Conservation (phyloP, 2,329 filamentous ascomycete genomes). For the Fusarium sp. region DNA sequence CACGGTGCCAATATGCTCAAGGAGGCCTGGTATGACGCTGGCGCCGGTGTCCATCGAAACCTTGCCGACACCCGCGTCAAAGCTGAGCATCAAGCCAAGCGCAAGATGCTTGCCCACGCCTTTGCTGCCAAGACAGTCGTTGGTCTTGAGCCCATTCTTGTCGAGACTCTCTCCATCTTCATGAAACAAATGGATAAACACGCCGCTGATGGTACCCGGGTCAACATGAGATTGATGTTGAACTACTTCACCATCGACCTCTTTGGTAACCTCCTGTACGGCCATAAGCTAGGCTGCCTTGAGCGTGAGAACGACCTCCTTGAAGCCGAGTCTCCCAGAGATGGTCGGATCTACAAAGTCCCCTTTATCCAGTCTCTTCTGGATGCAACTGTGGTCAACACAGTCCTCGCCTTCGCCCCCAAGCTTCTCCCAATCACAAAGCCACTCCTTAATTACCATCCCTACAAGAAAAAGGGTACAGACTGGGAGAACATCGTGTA, state of each 20-base stretch:
- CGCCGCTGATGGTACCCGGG: neutral
- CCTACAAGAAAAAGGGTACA: neutral
- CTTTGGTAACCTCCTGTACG: neutral
- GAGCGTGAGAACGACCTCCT: conserved; percentile 14
- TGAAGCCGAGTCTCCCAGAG: neutral
- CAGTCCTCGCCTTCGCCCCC: neutral
- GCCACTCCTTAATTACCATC: neutral
- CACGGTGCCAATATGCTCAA: conserved; percentile 14
- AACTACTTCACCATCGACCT: conserved; percentile 26
- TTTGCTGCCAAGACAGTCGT: conserved; percentile 7
- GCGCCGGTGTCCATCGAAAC: conserved; percentile 2
- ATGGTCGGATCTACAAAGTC: conserved; percentile 2
- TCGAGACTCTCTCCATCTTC: neutral
- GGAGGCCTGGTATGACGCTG: conserved; percentile 15
- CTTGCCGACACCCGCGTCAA: conserved; percentile 6
- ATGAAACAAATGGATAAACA: neutral
- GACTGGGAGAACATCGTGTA: conserved; percentile 13
- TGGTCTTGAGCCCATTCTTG: conserved; percentile 1
- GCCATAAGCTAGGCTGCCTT: conserved; percentile 1
- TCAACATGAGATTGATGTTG: neutral
- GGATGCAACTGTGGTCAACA: conserved; percentile 4
- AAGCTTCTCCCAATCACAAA: neutral
- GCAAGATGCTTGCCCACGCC: conserved; percentile 13
- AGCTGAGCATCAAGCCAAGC: conserved; percentile 12
- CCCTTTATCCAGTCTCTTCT: conserved; percentile 6